These are phyloP conservation scores for Ascochyta rabiei DNA, from an alignment of 2,329 filamentous ascomycete genomes.

Conservation along the genomic window DNA sequence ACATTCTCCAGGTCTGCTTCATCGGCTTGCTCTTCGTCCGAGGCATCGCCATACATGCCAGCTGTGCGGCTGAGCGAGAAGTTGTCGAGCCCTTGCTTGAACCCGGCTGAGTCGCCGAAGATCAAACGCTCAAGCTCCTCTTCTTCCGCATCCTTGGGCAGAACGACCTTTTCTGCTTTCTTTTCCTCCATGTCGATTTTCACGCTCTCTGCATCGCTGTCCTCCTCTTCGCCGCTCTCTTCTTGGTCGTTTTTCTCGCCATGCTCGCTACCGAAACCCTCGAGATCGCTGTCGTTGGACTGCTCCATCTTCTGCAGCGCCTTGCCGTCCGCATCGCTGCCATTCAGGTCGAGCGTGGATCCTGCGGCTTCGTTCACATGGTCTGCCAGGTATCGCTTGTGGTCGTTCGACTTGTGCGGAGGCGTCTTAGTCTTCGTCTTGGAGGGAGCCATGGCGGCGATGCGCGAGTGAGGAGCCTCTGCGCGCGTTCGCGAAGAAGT, in stretches of 20 bases:
- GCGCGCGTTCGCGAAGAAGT: slow-evolving; percentile 30
- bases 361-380: slow-evolving; percentile 17
- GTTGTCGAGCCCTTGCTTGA: slow-evolving; percentile 73
- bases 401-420: slow-evolving; percentile 28
- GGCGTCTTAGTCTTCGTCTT: slow-evolving; percentile 24
- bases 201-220: slow-evolving; percentile 30
- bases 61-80: slow-evolving; percentile 54
- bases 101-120: slow-evolving; percentile 84
- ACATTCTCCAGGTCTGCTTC: slow-evolving; percentile 63
- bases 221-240: slow-evolving; percentile 8
- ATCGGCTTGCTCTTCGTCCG: slow-evolving; percentile 56
- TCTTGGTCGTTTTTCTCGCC: slow-evolving; percentile 11
- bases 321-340: slow-evolving; percentile 30
- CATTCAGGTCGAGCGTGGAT: slow-evolving; percentile 28
- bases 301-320: slow-evolving; percentile 30
- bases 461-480: slow-evolving; percentile 20
- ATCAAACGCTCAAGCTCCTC: slow-evolving; percentile 86
- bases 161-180: slow-evolving; percentile 28
- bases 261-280: slow-evolving; percentile 32
- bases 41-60: slow-evolving; percentile 35
- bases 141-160: slow-evolving; percentile 80
- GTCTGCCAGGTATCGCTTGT: slow-evolving; percentile 29
- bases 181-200: slow-evolving; percentile 29
- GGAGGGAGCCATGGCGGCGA: slow-evolving; percentile 36
- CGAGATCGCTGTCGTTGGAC: slow-evolving; percentile 28